These are phyloP conservation scores for Davidsoniella neocaledoniae DNA, from an alignment of 2,329 filamentous ascomycete species.

Conservation along the genomic window DNA sequence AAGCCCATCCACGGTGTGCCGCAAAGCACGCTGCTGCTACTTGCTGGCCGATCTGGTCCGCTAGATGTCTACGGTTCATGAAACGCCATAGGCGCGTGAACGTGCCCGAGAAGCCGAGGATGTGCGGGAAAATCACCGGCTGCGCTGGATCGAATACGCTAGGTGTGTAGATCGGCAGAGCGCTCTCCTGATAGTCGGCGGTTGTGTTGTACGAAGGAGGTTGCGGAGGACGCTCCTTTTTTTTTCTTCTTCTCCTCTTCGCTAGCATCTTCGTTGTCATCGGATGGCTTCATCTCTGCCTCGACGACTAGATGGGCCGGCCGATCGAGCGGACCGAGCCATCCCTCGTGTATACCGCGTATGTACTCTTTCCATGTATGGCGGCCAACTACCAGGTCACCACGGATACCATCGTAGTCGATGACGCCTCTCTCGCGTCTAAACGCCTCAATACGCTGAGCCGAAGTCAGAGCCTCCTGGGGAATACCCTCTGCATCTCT, in stretches of 20 bases:
- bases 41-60: conserved; percentile 73
- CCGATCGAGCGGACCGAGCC: conserved; percentile 68
- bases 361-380: conserved; percentile 98
- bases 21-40: conserved; percentile 68
- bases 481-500: conserved; percentile 38
- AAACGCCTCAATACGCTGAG: conserved; percentile 42
- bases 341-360: conserved; percentile 84
- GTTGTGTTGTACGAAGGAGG: conserved; percentile 59
- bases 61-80: conserved; percentile 68
- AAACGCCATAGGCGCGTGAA: conserved; percentile 75
- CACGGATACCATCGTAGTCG: conserved; percentile 56
- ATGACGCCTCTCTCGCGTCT: conserved; percentile 49
- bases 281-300: conserved; percentile 15
- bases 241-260: conserved; percentile 31
- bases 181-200: conserved; percentile 50
- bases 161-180: conserved; percentile 50
- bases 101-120: conserved; percentile 85
- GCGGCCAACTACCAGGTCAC: conserved; percentile 77
- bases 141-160: conserved; percentile 54
- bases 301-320: conserved; percentile 27
- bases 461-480: conserved; percentile 29
- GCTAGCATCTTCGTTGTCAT: conserved; percentile 20
- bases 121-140: conserved; percentile 65
- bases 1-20: conserved; percentile 22
- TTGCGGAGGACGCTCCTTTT: conserved; percentile 42